Base-by-base conservation (phyloP, 2,329 filamentous ascomycete species). In the Verruconis gallopava region DNA sequence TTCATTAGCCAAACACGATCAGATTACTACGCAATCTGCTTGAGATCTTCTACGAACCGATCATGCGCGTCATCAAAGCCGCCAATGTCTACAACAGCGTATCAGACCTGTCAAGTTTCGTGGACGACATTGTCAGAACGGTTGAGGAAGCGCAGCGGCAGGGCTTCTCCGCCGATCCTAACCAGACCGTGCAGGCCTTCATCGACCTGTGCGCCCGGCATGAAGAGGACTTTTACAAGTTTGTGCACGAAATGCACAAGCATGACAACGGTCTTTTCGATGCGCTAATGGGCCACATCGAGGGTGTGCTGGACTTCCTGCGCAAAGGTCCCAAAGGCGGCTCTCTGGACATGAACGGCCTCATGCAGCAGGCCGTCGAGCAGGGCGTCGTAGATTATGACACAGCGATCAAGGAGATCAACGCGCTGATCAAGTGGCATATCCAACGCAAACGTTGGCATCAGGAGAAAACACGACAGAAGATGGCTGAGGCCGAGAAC, bases 41-140 rank as follows among this genome's bases (percentile, higher is more conserved):
- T 60, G 93, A 86, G 22, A 96, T 98, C 57, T 98, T 98, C 66
- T 98, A 98, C 63, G 91, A 98, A 58, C 91, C 91, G 0, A 77
- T 98, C 17, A 85, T 98, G 13, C 76, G 91, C 37, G 91, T 98
- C 0, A 98, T 98, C 71, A 98, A 96, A 64, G 94, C 88, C 15
- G 91, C 91, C 49, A 98, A 96, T 53, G 89, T 98, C 19, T 96
- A 96, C 69, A 91, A 79, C 67, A 93, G 84, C 56, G 89, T 98
- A 46, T 96, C 89, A 1, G 91, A 98, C 60, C 96, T 98, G 64
- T 83, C 89, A 1, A 71, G 78, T 30, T 98, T 98, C 53, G 77
- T 91, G 41, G 86, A 95, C 55, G 91, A 98, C 58, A 83, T 88
- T 57, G 94, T 96, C 51, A 73, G 77, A 54, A 85, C 88, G 49